A percentile compares a stretch with the other conserved stretches of the same genome.
Evolutionary conservation across 371 early-diverging fungal species (phyloP).

Genomic region (Homolaphlyctis polyrhiza): DNA sequence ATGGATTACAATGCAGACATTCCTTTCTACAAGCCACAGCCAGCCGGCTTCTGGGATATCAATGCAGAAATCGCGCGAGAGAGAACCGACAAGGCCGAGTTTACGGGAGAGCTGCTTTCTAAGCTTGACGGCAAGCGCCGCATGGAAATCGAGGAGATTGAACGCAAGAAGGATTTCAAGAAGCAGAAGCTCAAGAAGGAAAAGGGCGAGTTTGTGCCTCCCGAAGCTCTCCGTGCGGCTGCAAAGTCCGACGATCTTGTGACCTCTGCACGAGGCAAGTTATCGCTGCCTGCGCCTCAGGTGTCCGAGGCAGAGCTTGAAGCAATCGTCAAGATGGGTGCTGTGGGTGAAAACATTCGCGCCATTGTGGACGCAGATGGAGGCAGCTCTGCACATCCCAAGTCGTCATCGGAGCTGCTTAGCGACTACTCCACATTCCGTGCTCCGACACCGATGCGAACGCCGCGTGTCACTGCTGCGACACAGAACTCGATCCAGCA

Average conservation of each 20-base stretch:
- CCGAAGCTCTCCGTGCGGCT: conserved; percentile 32
- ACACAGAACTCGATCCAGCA: conserved; percentile 62
- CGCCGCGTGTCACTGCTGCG: conserved; percentile 46
- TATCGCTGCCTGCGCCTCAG: conserved; percentile 88
- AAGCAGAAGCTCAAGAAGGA: conserved; percentile 62
- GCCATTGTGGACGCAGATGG: conserved; percentile 62
- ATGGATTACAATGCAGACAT: conserved; percentile 96
- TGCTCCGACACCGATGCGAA: conserved; percentile 64
- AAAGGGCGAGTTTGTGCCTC: conserved; percentile 41
- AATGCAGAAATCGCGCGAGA: conserved; percentile 77
- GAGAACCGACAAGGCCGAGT: conserved; percentile 39
- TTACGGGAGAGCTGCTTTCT: conserved; percentile 60
- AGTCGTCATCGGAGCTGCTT: conserved; percentile 64
- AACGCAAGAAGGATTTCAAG: conserved; percentile 72
- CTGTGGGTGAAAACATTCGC: conserved; percentile 72
- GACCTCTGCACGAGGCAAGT: conserved; percentile 61
- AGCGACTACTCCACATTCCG: conserved; percentile 67
- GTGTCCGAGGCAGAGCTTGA: conserved; percentile 87
- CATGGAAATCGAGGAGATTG: conserved; percentile 63
- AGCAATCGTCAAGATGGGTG: conserved; percentile 85
- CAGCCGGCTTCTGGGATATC: conserved; percentile 88
- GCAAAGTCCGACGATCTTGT: conserved; percentile 41
- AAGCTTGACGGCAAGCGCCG: conserved; percentile 78
- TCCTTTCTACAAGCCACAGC: conserved; percentile 84
- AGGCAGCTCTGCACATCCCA: too few species aligned